These are phyloP conservation scores for Cladophialophora chaetospira DNA, from an alignment of 2,329 filamentous ascomycete species.

Conservation along the genomic window DNA sequence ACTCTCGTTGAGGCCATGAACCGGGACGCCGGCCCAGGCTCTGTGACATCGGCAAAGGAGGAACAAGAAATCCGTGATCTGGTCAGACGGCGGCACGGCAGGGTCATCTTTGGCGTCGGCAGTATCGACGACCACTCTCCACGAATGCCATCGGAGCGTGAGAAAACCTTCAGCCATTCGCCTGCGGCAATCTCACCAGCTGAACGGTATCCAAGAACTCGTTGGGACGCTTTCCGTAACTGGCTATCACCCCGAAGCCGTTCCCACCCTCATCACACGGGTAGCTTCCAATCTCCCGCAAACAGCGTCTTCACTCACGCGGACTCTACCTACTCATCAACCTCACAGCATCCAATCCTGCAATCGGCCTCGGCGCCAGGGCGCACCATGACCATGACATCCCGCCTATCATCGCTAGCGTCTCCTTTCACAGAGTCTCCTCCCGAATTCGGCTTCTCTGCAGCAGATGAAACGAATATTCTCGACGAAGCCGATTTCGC, in stretches of 20 bases:
- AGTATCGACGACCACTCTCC: background rate
- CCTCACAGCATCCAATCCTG: conserved; percentile 18
- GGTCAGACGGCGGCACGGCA: conserved; percentile 10
- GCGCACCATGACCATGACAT: conserved; percentile 14
- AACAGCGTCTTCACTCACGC: conserved; percentile 13
- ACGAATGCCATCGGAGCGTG: background rate
- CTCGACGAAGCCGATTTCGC: conserved; percentile 6
- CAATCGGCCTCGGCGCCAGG: conserved; percentile 6
- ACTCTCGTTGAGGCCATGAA: conserved; percentile 25
- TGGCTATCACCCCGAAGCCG: background rate
- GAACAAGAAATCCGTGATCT: conserved; percentile 21
- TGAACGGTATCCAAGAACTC: background rate
- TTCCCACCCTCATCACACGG: background rate
- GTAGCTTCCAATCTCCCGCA: background rate
- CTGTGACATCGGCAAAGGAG: conserved; percentile 14
- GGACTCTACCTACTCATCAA: conserved; percentile 8
- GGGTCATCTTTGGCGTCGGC: conserved; percentile 4
- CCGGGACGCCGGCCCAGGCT: conserved; percentile 22
- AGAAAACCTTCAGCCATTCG: background rate
- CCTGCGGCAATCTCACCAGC: background rate
- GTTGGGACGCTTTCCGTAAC: conserved; percentile 7
- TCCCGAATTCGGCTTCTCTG: conserved; percentile 1
- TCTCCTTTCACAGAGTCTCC: conserved; percentile 7
- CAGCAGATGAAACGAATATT: background rate
- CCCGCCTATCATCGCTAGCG: conserved; percentile 3